Conservation (phyloP, 306 rosid species). For the Castanospermum australe region DNA sequence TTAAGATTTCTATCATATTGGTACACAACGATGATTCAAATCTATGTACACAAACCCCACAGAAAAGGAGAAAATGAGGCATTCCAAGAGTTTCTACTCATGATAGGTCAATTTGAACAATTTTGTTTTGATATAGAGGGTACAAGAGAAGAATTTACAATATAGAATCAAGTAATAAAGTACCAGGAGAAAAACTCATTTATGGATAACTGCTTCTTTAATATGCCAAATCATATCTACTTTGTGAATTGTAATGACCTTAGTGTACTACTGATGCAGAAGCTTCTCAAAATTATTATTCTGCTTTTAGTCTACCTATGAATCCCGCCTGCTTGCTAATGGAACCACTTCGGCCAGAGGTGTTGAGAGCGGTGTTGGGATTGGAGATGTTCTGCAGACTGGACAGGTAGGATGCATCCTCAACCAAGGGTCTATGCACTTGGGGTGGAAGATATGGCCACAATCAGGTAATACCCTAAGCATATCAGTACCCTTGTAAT, state of each 20-base stretch:
- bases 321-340: slow-evolving; percentile 59
- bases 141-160: slow-evolving; percentile 37
- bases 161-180: slow-evolving; percentile 25
- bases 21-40: background rate
- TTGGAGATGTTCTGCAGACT: slow-evolving; percentile 86
- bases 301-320: slow-evolving; percentile 4
- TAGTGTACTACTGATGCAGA: background rate
- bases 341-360: slow-evolving; percentile 95
- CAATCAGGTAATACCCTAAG: slow-evolving; percentile 80
- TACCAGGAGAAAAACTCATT: background rate
- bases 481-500: slow-evolving; percentile 61
- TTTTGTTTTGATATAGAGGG: background rate
- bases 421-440: slow-evolving; percentile 88
- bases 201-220: background rate
- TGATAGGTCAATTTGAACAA: background rate
- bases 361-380: slow-evolving; percentile 85
- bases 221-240: slow-evolving; percentile 3
- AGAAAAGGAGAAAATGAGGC: background rate
- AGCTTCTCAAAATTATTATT: background rate
- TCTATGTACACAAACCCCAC: background rate
- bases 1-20: background rate
- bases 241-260: background rate
- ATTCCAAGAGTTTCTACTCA: background rate
- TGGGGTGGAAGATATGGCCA: slow-evolving; percentile 67
- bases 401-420: slow-evolving; percentile 88